Evolutionary conservation across 2,329 filamentous ascomycete species (phyloP).

Genomic region (Phialemonium atrogriseum): DNA sequence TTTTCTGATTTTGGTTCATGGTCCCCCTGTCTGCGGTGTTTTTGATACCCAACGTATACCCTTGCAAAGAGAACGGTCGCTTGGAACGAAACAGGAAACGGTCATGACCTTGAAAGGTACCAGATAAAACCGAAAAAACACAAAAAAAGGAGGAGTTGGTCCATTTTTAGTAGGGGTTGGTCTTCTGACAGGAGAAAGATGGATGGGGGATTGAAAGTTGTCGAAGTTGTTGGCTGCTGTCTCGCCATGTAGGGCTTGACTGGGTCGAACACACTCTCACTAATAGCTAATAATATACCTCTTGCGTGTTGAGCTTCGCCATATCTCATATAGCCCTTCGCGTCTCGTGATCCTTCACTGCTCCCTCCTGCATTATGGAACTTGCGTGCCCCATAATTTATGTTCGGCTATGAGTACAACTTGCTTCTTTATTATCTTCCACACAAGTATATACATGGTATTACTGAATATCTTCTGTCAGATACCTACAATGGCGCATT

Average conservation of each 20-base stretch:
- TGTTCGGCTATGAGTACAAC: too few relatives aligned
- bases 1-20: constrained; percentile 19
- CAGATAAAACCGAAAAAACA: constrained; percentile 10
- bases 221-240: constrained; percentile 9
- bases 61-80: constrained; percentile 16
- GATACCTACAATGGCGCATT: too few relatives aligned
- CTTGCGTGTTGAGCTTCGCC: constrained; percentile 1
- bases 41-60: constrained; percentile 31
- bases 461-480: too few relatives aligned
- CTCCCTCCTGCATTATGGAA: too few relatives aligned
- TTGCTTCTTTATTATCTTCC: too few relatives aligned
- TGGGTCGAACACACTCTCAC: constrained; percentile 9
- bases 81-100: constrained; percentile 10
- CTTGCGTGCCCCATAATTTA: too few relatives aligned
- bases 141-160: constrained; percentile 5
- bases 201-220: constrained; percentile 8
- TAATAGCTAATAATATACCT: constrained; percentile 24
- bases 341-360: too few relatives aligned
- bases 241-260: constrained; percentile 3
- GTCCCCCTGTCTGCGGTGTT: constrained; percentile 14
- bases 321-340: background rate
- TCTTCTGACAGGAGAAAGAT: constrained; percentile 1
- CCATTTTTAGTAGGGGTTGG: constrained; percentile 3
- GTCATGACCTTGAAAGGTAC: constrained; percentile 1
- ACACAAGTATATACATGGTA: too few relatives aligned